Percentiles rank a stretch among this genome's conserved stretches.
These are phyloP conservation scores for Rhizomucor miehei DNA, from an alignment of 371 early-diverging fungal species.

Conservation along the genomic window DNA sequence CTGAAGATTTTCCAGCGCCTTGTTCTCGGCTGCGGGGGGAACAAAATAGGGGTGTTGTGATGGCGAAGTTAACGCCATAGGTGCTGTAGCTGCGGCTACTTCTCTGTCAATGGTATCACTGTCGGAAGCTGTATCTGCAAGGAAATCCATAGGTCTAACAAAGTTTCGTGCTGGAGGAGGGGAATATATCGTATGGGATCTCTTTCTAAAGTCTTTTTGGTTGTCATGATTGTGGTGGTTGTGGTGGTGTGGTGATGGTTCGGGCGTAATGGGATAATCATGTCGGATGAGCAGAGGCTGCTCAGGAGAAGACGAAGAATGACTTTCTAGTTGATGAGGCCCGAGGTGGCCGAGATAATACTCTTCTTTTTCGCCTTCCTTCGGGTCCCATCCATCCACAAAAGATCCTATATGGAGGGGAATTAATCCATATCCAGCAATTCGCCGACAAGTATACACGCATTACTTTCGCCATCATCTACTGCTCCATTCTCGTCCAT, in stretches of 20 bases:
- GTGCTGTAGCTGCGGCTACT: slow-evolving; percentile 36
- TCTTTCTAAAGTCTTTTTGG: background rate
- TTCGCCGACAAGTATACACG: background rate
- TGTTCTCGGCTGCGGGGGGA: slow-evolving; percentile 3
- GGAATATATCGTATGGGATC: background rate
- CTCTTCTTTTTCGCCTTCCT: slow-evolving; percentile 12
- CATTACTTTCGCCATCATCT: background rate
- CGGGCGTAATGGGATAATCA: slow-evolving; percentile 13
- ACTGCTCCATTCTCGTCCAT: background rate
- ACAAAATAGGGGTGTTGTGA: slow-evolving; percentile 19
- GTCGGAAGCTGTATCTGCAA: slow-evolving; percentile 20
- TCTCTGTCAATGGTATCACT: slow-evolving; percentile 41
- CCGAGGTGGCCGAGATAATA: slow-evolving; percentile 7
- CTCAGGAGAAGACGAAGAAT: slow-evolving; percentile 6
- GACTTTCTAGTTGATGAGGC: slow-evolving; percentile 11
- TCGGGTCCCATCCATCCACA: slow-evolving; percentile 16
- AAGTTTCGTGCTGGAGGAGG: background rate
- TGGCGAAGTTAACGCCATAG: slow-evolving; percentile 18
- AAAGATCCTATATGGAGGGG: slow-evolving; percentile 1
- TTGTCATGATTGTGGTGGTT: background rate
- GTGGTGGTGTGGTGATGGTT: slow-evolving; percentile 10
- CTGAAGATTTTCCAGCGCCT: slow-evolving; percentile 44
- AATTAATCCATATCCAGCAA: background rate
- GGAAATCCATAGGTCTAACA: slow-evolving; percentile 27
- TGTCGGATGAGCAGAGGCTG: slow-evolving; percentile 6